Evolutionary conservation across 352 stramenopile species (phyloP), one percentile per base, ranked within the genome.

Genomic region (Phytophthora parvispora): DNA sequence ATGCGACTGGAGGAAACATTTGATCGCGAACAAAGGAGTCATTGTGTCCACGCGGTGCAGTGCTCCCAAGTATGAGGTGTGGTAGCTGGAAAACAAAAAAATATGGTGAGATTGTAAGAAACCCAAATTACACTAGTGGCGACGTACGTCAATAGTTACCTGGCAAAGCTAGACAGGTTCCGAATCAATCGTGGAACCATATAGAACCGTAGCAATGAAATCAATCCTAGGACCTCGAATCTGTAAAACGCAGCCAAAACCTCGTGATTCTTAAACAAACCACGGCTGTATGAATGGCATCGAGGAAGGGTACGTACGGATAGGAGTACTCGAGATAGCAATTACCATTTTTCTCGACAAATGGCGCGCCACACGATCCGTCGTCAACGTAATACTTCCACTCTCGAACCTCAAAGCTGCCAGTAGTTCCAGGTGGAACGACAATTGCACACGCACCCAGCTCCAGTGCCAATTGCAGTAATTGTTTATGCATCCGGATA

Each of bases 21-120:
- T 95, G 75, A 92, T 82, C 6, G 85, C 84, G 38, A 95, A 95
- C n/a, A 95, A 69, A 10, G 85, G 87, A 49, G 81, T 91, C 57
- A 91, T 77, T 6, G 87, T 92, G 67, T 95, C 80, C 34, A 95
- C 85, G 55, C 90, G 83, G 52, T 95, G 84, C 38, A 95, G 72
- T 5, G 83, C 74, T 2, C 87, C 87, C 31, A 95, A 60, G 57
- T 93, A 95, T 3, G 87, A 90, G 2, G 86, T 93, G 31, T 79
- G 87, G 63, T 91, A 93, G 73, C 87, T 94, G 31, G 12, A 22
- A 27, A 47, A 45, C 48, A 53, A 49, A 49, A 8, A n/a, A n/a
- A n/a, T n/a, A n/a, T n/a, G n/a, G n/a, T n/a, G n/a, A n/a, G n/a
- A n/a, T n/a, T n/a, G n/a, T n/a, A n/a, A n/a, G n/a, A n/a, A n/a